Evolutionary conservation across 2,329 filamentous ascomycete species (phyloP), one percentile per base, ranked within the genome.

Genomic region (Aspergillus novoparasiticus): DNA sequence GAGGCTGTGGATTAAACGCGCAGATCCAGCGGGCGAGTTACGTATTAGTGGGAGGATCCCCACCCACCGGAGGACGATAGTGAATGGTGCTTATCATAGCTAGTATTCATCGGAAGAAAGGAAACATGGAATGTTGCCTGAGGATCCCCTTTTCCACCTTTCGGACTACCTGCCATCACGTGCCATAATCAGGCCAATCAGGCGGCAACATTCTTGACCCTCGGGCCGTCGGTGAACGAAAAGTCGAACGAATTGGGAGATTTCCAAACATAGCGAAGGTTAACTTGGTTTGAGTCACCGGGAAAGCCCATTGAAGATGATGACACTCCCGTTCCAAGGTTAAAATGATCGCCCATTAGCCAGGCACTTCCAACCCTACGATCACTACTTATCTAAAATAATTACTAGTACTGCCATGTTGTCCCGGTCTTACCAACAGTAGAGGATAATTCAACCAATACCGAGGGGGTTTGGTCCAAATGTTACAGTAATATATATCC

Each of bases 21-120:
- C 32, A 36, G 51, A 54, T 54, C 51, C 19, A 34, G 51, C 51
- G 51, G 51, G 51, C 32, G 28, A 54, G 32, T 54, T 54, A 50
- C 46, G 46, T 50, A 50, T 26, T 28, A 16, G 43, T 41, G 39
- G 39, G 39, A 41, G 39, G 39, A 9, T 41, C 39, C 39, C 39
- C 39, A 41, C 39, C 16, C 6, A 8, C 34, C 34, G 14, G 34
- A 36, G 34, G 0, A 36, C 34, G 34, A 36, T 36, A 6, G 34
- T 36, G 16, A 36, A 36, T 14, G 1, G 14, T 14, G 14, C 34
- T 16, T 34, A 34, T 34, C 32, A 34, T 34, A 34, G 10, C 9
- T 34, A 11, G 3, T 34, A 12, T 14, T 12, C 26, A 34, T 32
- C 28, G 30, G 51, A 32, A 10, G n/a, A 54, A 34, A 36, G 30